phyloP scores from a whole-genome alignment of 306 rosid species.

The Dryas alaskensis region DNA sequence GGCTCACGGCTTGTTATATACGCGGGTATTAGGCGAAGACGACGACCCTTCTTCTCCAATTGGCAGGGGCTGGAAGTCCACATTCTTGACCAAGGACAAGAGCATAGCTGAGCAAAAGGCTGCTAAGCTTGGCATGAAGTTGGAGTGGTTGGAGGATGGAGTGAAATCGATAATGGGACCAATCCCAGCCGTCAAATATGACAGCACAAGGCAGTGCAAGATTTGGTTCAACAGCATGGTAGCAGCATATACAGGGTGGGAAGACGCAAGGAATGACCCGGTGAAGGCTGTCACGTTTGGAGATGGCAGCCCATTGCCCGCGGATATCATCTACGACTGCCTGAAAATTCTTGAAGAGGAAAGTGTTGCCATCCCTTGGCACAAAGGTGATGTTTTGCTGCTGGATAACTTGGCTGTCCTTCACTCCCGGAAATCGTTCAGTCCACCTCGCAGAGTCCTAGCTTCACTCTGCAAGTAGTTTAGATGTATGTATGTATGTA shows the following conservation, averaged over 20 bases:
- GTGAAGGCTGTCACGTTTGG: slow-evolving; percentile 84
- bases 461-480: slow-evolving; percentile 56
- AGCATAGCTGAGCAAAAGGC: slow-evolving; percentile 79
- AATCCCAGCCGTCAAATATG: slow-evolving; percentile 66
- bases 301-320: slow-evolving; percentile 66
- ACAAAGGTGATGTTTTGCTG: slow-evolving; percentile 67
- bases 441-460: slow-evolving; percentile 60
- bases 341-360: slow-evolving; percentile 67
- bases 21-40: slow-evolving; percentile 64
- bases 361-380: slow-evolving; percentile 64
- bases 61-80: slow-evolving; percentile 96
- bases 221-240: slow-evolving; percentile 94
- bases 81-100: slow-evolving; percentile 76
- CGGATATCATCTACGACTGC: slow-evolving; percentile 58
- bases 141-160: slow-evolving; percentile 80
- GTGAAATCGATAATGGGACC: slow-evolving; percentile 84
- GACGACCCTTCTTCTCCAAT: slow-evolving; percentile 82
- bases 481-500: not conserved
- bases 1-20: slow-evolving; percentile 66
- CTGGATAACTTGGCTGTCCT: slow-evolving; percentile 84
- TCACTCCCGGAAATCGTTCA: slow-evolving; percentile 66
- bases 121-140: slow-evolving; percentile 69
- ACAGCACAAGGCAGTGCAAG: slow-evolving; percentile 54
- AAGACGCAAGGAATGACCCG: slow-evolving; percentile 57
- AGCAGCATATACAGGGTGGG: slow-evolving; percentile 69